Evolutionary conservation across 2,329 filamentous ascomycete genomes (phyloP).

Genomic region (Colletotrichum liaoningense): DNA sequence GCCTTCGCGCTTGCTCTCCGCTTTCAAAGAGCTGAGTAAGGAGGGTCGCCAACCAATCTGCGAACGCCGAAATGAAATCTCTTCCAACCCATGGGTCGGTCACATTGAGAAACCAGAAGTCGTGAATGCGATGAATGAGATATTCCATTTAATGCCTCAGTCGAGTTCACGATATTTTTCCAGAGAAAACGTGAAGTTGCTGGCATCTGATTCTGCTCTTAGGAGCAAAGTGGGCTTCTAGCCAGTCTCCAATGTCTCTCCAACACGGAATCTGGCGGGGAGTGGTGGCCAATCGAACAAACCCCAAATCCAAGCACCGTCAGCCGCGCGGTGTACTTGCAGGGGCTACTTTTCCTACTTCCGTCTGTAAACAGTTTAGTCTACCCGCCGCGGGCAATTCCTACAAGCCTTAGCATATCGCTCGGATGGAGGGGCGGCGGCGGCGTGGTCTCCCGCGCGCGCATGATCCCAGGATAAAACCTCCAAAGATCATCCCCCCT

Average conservation of each 20-base stretch:
- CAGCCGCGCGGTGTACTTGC: constrained; percentile 27
- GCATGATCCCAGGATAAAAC: not conserved
- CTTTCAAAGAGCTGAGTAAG: constrained; percentile 33
- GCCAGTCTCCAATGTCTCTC: not conserved
- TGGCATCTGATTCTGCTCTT: not conserved
- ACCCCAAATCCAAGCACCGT: not conserved
- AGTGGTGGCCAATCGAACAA: not conserved
- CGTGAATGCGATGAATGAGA: not conserved
- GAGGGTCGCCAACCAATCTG: constrained; percentile 14
- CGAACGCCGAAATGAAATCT: constrained; percentile 5
- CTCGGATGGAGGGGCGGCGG: not conserved
- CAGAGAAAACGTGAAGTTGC: not conserved
- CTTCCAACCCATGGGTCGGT: not conserved
- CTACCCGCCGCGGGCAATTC: constrained; percentile 27
- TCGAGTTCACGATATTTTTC: not conserved
- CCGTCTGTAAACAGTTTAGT: constrained; percentile 22
- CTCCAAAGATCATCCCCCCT: not conserved
- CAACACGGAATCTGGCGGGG: not conserved
- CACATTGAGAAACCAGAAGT: not conserved
- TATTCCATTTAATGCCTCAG: not conserved
- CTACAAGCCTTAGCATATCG: not conserved
- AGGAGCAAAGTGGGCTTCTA: not conserved
- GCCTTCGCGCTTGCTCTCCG: not conserved
- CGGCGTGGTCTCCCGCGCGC: not conserved
- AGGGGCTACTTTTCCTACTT: not conserved